phyloP scores from a whole-genome alignment of 2,329 filamentous ascomycete genomes.

The Penicillium sp. region DNA sequence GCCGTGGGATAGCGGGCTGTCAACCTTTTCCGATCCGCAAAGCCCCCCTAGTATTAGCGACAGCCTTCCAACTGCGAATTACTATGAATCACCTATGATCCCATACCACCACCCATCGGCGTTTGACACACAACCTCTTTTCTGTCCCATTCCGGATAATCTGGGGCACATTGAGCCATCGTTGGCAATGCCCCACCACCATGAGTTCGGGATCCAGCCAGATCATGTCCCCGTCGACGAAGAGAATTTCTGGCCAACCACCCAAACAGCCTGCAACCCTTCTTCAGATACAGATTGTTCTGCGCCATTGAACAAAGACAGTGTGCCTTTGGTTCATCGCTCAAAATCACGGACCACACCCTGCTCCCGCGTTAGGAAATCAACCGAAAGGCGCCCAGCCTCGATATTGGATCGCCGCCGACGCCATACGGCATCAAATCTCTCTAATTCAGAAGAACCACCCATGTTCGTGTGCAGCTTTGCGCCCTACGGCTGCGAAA shows the following conservation, averaged over 20 bases:
- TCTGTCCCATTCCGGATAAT: conserved; percentile 19
- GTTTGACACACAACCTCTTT: conserved; percentile 7
- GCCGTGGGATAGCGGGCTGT: conserved; percentile 24
- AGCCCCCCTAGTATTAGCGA: conserved; percentile 24
- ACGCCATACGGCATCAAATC: neutral
- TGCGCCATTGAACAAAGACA: conserved; percentile 6
- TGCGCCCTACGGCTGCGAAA: conserved; percentile 71
- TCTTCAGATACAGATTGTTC: conserved; percentile 16
- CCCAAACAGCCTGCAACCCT: conserved; percentile 16
- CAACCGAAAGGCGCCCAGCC: conserved; percentile 6
- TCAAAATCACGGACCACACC: conserved; percentile 11
- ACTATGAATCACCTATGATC: conserved; percentile 21
- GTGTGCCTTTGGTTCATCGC: conserved; percentile 1
- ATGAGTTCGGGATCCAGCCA: conserved; percentile 5
- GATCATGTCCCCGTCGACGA: conserved; percentile 15
- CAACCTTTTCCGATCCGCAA: conserved; percentile 27
- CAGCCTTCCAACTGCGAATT: conserved; percentile 17
- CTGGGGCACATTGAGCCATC: conserved; percentile 15
- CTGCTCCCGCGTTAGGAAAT: conserved; percentile 12
- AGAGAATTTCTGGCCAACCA: conserved; percentile 11
- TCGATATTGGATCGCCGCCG: conserved; percentile 12
- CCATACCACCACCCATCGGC: conserved; percentile 21
- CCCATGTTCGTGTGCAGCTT: conserved; percentile 75
- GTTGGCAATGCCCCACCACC: conserved; percentile 4
- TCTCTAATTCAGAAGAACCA: conserved; percentile 31